Evolutionary conservation across 148 eudicot genomes (phyloP).

Genomic region (Persicaria maculosa): DNA sequence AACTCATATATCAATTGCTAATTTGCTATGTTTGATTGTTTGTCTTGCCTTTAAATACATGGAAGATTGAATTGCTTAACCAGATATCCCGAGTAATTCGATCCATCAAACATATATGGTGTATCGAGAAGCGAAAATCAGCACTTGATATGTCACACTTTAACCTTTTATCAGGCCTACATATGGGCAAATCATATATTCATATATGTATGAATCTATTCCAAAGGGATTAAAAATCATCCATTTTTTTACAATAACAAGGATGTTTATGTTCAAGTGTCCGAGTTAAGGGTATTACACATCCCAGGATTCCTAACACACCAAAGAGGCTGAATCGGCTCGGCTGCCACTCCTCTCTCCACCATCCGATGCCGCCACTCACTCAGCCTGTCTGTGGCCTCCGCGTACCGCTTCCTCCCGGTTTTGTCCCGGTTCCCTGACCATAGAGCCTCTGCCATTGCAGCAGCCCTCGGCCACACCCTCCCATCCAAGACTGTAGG

Average conservation of each 20-base stretch:
- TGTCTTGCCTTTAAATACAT: neutral
- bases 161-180: no score
- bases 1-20: neutral
- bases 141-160: no score
- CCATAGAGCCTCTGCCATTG: slow-evolving; percentile 77
- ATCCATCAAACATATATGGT: no score
- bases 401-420: slow-evolving; percentile 61
- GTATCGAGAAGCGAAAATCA: no score
- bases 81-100: no score
- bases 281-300: slow-evolving; percentile 53
- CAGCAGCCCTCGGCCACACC: slow-evolving; percentile 85
- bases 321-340: slow-evolving; percentile 95
- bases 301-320: slow-evolving; percentile 82
- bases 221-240: neutral
- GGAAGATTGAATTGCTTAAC: neutral
- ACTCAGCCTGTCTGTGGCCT: slow-evolving; percentile 71
- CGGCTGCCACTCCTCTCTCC: slow-evolving; percentile 64
- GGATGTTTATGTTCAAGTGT: neutral
- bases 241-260: neutral
- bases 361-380: slow-evolving; percentile 92
- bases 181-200: neutral
- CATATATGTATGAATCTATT: neutral
- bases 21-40: neutral
- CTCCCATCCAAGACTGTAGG: slow-evolving; percentile 58
- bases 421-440: slow-evolving; percentile 63